Base-by-base conservation (phyloP, 1,284 basidiomycete genomes). In the Apiotrichum porosum region DNA sequence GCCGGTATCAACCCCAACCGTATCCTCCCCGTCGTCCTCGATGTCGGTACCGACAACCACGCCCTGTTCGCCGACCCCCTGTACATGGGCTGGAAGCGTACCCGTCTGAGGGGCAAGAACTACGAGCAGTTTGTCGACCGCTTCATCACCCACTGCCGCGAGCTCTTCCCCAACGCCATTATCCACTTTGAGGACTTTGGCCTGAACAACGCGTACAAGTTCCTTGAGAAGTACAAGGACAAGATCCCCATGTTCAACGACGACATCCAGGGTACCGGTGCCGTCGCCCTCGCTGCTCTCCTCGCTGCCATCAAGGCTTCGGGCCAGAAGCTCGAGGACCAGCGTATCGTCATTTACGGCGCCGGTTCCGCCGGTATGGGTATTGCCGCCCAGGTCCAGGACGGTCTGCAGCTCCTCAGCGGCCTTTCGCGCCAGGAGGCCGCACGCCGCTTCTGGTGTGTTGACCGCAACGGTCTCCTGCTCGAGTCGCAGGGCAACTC, bases 341-440 rank as follows among this genome's bases (percentile, higher is more conserved):
- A 91, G 67, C 80, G 85, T 6, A 83, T 83, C 65, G 75, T 89
- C 48, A 78, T 90, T 44, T 87, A 83, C 68, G 88, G 88, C 18
- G 85, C 86, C 0, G 88, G 88, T 3, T 83, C 85, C 0, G 88
- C 88, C 2, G 88, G 88, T 2, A 78, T 88, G 52, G 88, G 88
- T 22, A 88, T 92, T 54, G 70, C 70, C 32, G 68, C 70, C 42
- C 71, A 72, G 57, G 68, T 92, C 44, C 81, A 84, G 19, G 85
- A 88, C 58, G 88, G 86, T 3, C 83, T 91, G 56, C 77, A 84
- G 42, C 68, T 80, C 39, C 74, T 52, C 13, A 82, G 86, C 62
- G 71, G 76, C 1, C 54, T 85, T n/a, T 66, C 77, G 15, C 61
- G 65, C 9, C 78, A 80, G 18, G 81, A 86, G 52, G 87, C 86